Evolutionary conservation across 1,139 yeast species (phyloP).

Genomic region (Entelexis paramagnoliae): DNA sequence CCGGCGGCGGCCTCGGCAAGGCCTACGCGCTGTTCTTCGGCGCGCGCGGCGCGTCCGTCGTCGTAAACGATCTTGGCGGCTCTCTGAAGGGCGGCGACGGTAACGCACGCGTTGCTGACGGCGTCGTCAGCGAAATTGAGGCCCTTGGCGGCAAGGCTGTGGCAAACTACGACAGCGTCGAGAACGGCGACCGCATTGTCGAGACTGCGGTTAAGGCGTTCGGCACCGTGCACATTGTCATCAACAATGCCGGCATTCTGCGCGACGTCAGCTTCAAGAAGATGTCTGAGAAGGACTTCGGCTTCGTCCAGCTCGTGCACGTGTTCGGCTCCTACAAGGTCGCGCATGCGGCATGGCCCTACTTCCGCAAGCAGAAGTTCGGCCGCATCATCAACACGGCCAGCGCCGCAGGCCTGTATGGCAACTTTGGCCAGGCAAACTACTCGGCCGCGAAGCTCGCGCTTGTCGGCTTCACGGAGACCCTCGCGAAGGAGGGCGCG

Average conservation of each 20-base stretch:
- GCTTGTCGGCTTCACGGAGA: conserved; percentile 82
- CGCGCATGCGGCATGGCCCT: conserved; percentile 88
- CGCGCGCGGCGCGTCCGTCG: conserved; percentile 85
- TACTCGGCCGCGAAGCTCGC: conserved; percentile 92
- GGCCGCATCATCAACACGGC: conserved; percentile 89
- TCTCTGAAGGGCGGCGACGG: conserved; percentile 51
- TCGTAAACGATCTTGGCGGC: conserved; percentile 85
- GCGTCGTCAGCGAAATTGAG: conserved; percentile 76
- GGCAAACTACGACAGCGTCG: conserved; percentile 90
- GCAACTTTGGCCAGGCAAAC: conserved; percentile 94
- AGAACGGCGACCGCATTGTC: conserved; percentile 72
- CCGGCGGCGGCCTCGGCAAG: conserved; percentile 94
- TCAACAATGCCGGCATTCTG: conserved; percentile 92
- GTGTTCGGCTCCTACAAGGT: conserved; percentile 80
- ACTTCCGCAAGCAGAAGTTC: conserved; percentile 68
- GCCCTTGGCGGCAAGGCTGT: conserved; percentile 75
- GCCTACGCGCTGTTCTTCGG: conserved; percentile 83
- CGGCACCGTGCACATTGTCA: conserved; percentile 80
- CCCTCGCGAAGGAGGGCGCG: conserved; percentile 87
- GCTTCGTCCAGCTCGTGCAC: conserved; percentile 75
- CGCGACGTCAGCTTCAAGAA: conserved; percentile 59
- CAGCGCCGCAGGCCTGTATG: conserved; percentile 93
- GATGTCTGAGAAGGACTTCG: conserved; percentile 73
- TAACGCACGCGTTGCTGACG: conserved; percentile 58
- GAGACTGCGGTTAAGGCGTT: conserved; percentile 77